These are phyloP conservation scores for Chlorella vulgaris DNA, from an alignment of 139 green algal species.

Conservation along the genomic window DNA sequence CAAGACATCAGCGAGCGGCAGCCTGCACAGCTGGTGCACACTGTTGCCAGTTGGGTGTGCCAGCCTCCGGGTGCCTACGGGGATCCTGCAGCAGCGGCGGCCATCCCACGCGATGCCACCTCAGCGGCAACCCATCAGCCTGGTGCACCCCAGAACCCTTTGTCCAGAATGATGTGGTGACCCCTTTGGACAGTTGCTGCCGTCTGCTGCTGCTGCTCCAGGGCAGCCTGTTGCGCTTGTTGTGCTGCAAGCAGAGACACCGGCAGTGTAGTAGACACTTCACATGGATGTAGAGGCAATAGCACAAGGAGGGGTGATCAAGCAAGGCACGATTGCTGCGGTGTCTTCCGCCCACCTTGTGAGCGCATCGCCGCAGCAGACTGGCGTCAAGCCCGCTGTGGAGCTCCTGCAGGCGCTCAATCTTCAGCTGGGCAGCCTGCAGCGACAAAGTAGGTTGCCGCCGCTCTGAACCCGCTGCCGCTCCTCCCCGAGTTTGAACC, in stretches of 20 bases:
- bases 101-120: no score
- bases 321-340: not conserved
- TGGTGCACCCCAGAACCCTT: no score
- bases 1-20: no score
- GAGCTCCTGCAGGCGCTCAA: constrained; percentile 25
- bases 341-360: not conserved
- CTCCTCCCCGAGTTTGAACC: no score
- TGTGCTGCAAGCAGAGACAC: constrained; percentile 3
- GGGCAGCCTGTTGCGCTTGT: not conserved
- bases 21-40: no score
- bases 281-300: no score
- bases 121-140: no score
- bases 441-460: not conserved
- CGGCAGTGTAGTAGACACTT: no score
- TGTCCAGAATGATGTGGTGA: not conserved
- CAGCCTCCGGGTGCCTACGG: no score
- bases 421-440: constrained; percentile 4
- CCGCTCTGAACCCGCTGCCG: not conserved
- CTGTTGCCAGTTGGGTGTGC: no score
- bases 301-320: no score
- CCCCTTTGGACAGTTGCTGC: not conserved
- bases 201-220: constrained; percentile 14
- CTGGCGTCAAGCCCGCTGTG: not conserved
- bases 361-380: not conserved
- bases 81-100: no score